These are phyloP conservation scores for Pyrenophora graminea DNA, from an alignment of 2,329 filamentous ascomycete species.

Conservation along the genomic window DNA sequence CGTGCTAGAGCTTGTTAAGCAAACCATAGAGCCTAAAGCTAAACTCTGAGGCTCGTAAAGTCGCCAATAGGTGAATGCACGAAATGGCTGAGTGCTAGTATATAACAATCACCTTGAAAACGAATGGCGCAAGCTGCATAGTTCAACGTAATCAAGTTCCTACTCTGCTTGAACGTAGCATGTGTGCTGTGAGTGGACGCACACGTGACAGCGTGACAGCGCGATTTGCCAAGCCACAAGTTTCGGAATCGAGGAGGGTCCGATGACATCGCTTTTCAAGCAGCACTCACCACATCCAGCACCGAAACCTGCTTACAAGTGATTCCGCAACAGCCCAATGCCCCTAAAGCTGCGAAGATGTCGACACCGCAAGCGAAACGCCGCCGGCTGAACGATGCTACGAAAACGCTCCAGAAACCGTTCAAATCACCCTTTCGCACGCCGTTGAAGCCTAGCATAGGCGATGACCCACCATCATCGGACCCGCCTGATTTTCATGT, in stretches of 20 bases:
- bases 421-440: conserved; percentile 72
- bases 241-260: conserved; percentile 1
- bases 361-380: conserved; percentile 63
- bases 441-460: conserved; percentile 37
- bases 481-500: conserved; percentile 26
- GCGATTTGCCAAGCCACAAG: conserved; percentile 6
- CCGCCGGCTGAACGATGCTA: conserved; percentile 63
- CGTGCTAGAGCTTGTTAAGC: conserved; percentile 48
- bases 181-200: background rate
- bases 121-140: too few relatives aligned
- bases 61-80: too few relatives aligned
- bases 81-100: too few relatives aligned
- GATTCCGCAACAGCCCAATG: conserved; percentile 15
- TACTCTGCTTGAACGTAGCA: too few relatives aligned
- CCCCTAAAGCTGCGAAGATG: conserved; percentile 41
- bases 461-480: conserved; percentile 31
- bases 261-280: conserved; percentile 6
- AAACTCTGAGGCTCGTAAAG: conserved; percentile 26
- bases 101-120: too few relatives aligned
- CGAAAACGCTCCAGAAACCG: conserved; percentile 66
- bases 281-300: background rate
- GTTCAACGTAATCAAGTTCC: too few relatives aligned
- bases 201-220: conserved; percentile 11
- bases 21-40: conserved; percentile 24
- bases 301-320: background rate